Evolutionary conservation across 805 yeast genomes (phyloP).

Genomic region (Yarrowia bubula): DNA sequence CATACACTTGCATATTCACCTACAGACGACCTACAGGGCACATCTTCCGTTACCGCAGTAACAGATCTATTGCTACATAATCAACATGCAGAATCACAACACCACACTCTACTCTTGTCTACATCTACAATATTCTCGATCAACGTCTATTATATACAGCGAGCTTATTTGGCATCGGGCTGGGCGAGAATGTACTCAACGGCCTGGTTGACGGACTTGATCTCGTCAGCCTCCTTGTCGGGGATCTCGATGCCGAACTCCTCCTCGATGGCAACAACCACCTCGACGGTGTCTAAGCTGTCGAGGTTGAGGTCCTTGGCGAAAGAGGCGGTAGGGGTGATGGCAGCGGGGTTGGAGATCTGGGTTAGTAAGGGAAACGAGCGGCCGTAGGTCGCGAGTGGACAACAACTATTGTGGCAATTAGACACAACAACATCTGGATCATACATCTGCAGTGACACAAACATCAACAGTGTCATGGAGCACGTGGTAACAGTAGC

Average conservation of each 20-base stretch:
- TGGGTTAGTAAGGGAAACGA: not conserved
- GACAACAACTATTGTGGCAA: too few species aligned
- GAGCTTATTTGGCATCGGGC: constrained; percentile 37
- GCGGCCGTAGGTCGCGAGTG: not conserved
- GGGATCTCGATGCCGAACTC: constrained; percentile 55
- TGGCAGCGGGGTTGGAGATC: constrained; percentile 32
- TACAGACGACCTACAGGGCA: too few species aligned
- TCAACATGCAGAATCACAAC: too few species aligned
- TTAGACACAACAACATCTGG: too few species aligned
- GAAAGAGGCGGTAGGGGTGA: constrained; percentile 43
- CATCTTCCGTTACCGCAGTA: too few species aligned
- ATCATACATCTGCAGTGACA: too few species aligned
- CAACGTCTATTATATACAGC: constrained; percentile 15
- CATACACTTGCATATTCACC: too few species aligned
- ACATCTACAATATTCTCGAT: not conserved
- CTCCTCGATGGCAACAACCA: constrained; percentile 90
- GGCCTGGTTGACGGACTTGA: constrained; percentile 86
- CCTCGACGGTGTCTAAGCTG: constrained; percentile 89
- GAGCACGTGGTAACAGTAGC: too few species aligned
- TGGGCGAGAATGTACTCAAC: constrained; percentile 68
- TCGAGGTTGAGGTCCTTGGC: constrained; percentile 70
- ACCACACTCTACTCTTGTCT: too few species aligned
- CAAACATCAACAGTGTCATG: too few species aligned
- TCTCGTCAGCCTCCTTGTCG: constrained; percentile 83
- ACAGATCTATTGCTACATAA: too few species aligned